These are phyloP conservation scores for Berkeleyomyces rouxiae DNA, from an alignment of 2,329 filamentous ascomycete species.

Conservation along the genomic window DNA sequence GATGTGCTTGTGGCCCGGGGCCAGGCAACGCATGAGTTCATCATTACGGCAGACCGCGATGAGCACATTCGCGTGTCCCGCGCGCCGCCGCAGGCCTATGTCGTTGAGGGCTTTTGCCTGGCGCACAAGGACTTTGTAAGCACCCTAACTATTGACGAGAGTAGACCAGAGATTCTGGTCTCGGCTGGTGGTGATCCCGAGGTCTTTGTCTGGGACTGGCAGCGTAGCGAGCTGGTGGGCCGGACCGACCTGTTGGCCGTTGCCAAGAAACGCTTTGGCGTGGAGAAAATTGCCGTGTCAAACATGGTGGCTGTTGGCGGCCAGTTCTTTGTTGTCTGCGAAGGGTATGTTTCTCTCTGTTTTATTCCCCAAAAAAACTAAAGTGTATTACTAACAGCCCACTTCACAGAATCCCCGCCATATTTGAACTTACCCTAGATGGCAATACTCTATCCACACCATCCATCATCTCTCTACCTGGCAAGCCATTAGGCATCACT, in stretches of 20 bases:
- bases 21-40: constrained; percentile 28
- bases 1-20: constrained; percentile 37
- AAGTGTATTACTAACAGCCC: constrained; percentile 15
- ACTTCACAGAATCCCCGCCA: constrained; percentile 33
- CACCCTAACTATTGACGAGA: constrained; percentile 48
- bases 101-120: constrained; percentile 80
- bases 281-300: constrained; percentile 29
- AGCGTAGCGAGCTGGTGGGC: constrained; percentile 33
- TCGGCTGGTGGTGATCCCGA: constrained; percentile 76
- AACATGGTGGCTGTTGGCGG: constrained; percentile 15
- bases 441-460: constrained; percentile 36
- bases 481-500: constrained; percentile 16
- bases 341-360: constrained; percentile 24
- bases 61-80: constrained; percentile 77
- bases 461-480: constrained; percentile 20
- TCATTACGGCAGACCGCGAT: constrained; percentile 40
- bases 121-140: constrained; percentile 77
- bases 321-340: constrained; percentile 26
- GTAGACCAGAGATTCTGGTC: constrained; percentile 45
- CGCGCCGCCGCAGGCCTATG: constrained; percentile 62
- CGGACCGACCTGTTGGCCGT: constrained; percentile 33
- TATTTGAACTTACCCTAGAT: constrained; percentile 47
- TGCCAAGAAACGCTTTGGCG: not conserved
- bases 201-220: constrained; percentile 74
- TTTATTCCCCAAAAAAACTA: not conserved